phyloP scores from a whole-genome alignment of 176 grass and related monocot genomes.

The Oryza meyeriana region DNA sequence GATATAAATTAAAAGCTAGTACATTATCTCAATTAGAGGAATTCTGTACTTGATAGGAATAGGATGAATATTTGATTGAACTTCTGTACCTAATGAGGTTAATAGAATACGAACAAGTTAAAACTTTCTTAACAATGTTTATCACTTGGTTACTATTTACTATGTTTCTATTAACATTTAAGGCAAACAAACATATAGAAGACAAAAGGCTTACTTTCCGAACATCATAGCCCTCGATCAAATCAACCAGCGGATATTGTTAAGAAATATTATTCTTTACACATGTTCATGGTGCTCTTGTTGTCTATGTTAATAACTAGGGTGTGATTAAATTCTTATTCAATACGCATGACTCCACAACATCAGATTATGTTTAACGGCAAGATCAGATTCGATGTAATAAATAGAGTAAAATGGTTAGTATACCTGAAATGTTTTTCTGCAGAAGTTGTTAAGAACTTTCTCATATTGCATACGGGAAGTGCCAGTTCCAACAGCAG shows the following conservation, averaged over 20 bases:
- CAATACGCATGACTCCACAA: neutral
- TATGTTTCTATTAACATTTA: neutral
- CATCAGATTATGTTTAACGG: neutral
- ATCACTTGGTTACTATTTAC: neutral
- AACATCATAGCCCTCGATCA: neutral
- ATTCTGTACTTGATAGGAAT: neutral
- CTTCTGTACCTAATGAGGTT: neutral
- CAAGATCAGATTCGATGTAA: neutral
- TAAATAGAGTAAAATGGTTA: neutral
- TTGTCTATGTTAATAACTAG: neutral
- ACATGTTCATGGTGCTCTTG: neutral
- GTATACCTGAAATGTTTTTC: slow-evolving; percentile 66
- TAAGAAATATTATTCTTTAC: neutral
- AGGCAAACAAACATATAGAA: neutral
- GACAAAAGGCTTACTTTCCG: neutral
- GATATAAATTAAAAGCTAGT: neutral
- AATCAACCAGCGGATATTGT: neutral
- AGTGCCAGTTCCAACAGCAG: slow-evolving; percentile 62
- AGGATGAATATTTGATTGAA: neutral
- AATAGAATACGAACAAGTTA: neutral
- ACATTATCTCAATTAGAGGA: neutral
- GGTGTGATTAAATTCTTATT: neutral
- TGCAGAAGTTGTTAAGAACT: slow-evolving; percentile 58
- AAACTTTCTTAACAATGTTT: neutral
- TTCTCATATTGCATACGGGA: slow-evolving; percentile 66